Evolutionary conservation across 805 yeast species (phyloP), one percentile per base, ranked within the genome.

Genomic region (Starmerella scarabaei): DNA sequence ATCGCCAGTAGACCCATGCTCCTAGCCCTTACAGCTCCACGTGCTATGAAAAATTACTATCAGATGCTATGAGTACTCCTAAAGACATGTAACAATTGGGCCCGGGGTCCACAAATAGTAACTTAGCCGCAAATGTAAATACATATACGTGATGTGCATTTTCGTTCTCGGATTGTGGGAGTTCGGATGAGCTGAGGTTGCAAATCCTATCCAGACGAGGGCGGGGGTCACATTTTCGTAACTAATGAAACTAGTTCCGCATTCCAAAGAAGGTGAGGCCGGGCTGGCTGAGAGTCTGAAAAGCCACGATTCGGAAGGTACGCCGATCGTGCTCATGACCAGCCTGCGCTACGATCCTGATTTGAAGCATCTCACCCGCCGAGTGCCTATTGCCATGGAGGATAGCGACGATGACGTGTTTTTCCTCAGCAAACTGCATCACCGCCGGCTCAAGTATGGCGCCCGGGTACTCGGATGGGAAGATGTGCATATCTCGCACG

Each of bases 301-400:
- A 5, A 27, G 20, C 15, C 16, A 28, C 12, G 19, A 15, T 5
- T 33, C 40, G 12, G 14, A 24, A 19, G 47, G 55, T 14, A 41
- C 42, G 9, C 64, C 64, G 5, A 76, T 80, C 52, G 71, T 75
- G 47, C 56, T 83, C 14, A 59, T 83, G 21, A 71, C 85, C 30
- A 76, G 93, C 2, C 67, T 84, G 29, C 64, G 94, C 36, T 84
- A 78, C 53, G 93, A 82, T 49, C 88, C 93, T 1, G 49, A 55
- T 8, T 56, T 80, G 38, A 35, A 56, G n/a, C 50, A 54, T 24
- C 43, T 50, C 30, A 53, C 56, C n/a, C 46, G 41, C 35, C 48
- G 38, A 38, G 52, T 36, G 32, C 51, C 35, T 31, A 53, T 53
- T 8, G 56, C 56, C 23, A 45, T 52, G 45, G 52, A 48, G 36